A percentile compares a stretch with the other conserved stretches of the same genome.
Evolutionary conservation across 352 stramenopile species (phyloP).

Genomic region (Pythium apleroticum): DNA sequence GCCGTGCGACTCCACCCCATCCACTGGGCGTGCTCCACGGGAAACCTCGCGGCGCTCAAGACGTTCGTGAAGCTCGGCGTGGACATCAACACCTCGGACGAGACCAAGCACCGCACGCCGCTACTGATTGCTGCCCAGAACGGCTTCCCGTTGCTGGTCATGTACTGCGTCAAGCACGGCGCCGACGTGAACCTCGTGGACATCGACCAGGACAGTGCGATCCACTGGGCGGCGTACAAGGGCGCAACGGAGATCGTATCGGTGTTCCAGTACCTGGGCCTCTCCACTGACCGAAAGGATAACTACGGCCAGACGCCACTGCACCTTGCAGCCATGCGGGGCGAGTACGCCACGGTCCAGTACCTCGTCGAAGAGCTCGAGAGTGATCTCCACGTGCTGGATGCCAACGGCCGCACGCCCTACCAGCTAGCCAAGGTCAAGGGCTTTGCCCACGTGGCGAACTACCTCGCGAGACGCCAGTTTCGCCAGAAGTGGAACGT

Average conservation of each 20-base stretch:
- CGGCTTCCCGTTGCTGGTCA: constrained; percentile 67
- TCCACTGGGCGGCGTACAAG: constrained; percentile 89
- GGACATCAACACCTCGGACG: constrained; percentile 75
- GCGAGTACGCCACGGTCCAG: constrained; percentile 66
- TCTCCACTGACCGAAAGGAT: constrained; percentile 63
- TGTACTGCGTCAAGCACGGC: constrained; percentile 74
- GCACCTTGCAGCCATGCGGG: constrained; percentile 79
- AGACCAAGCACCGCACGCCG: constrained; percentile 68
- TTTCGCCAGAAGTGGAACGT: constrained; percentile 60
- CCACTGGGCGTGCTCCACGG: constrained; percentile 79
- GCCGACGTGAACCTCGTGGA: constrained; percentile 70
- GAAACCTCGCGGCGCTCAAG: constrained; percentile 65
- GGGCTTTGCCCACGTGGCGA: constrained; percentile 45
- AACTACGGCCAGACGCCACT: constrained; percentile 79
- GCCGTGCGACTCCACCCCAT: constrained; percentile 68
- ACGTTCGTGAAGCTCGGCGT: constrained; percentile 63
- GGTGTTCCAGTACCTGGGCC: constrained; percentile 78
- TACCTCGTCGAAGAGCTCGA: constrained; percentile 82
- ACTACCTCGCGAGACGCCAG: constrained; percentile 48
- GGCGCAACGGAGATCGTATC: constrained; percentile 78
- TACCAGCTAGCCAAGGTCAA: constrained; percentile 63
- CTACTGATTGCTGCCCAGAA: constrained; percentile 79
- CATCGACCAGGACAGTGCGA: constrained; percentile 66
- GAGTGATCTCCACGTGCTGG: constrained; percentile 45
- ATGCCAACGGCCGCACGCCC: constrained; percentile 59